Evolutionary conservation across 352 stramenopile genomes (phyloP).

Genomic region (Pythium angustatum): DNA sequence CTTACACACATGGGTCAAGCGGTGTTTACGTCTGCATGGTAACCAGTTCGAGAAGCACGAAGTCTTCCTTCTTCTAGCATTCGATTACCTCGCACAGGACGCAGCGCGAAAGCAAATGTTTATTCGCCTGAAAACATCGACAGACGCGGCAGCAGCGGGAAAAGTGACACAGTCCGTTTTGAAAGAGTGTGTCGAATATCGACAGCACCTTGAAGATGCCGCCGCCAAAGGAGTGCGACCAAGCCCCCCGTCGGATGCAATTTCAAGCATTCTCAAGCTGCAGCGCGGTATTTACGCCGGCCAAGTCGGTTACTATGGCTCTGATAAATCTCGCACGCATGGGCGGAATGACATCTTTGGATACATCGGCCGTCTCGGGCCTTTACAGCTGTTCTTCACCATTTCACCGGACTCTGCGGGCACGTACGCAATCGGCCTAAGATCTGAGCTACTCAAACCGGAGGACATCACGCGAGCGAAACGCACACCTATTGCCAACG

Average conservation of each 20-base stretch:
- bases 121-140: neutral
- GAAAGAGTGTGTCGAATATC: neutral
- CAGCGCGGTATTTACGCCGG: neutral
- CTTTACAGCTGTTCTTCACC: constrained; percentile 12
- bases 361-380: constrained; percentile 4
- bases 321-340: neutral
- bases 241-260: neutral
- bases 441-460: neutral
- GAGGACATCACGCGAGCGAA: neutral
- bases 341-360: constrained; percentile 9
- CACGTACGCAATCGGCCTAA: neutral
- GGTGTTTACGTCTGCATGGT: neutral
- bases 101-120: neutral
- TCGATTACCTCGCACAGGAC: neutral
- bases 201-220: neutral
- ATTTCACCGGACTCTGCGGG: constrained; percentile 8
- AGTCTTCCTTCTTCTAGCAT: neutral
- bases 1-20: neutral
- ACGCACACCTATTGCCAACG: constrained; percentile 2
- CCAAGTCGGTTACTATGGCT: neutral
- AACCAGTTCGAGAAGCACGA: neutral
- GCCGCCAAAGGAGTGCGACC: neutral
- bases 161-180: neutral
- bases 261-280: neutral
- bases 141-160: neutral